Evolutionary conservation across 306 rosid species (phyloP).

Genomic region (Prinsepia uniflora): DNA sequence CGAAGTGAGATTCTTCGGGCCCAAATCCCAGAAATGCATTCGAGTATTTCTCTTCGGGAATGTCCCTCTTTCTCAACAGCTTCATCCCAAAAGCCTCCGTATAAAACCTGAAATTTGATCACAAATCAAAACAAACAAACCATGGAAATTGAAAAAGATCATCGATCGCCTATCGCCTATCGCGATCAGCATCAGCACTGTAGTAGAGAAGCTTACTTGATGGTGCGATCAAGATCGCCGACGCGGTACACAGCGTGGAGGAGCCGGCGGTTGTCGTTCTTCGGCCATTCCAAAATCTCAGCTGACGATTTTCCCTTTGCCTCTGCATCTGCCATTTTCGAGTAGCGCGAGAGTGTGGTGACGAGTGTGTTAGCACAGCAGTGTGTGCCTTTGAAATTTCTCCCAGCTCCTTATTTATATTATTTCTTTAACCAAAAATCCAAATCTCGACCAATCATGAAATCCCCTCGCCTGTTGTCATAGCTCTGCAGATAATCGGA

Average conservation of each 20-base stretch:
- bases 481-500: background rate
- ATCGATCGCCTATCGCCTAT: background rate
- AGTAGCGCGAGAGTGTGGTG: background rate
- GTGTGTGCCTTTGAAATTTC: background rate
- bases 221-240: constrained; percentile 94
- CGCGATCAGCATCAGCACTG: background rate
- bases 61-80: constrained; percentile 72
- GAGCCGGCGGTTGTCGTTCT: constrained; percentile 78
- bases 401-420: background rate
- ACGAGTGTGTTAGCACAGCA: background rate
- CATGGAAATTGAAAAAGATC: background rate
- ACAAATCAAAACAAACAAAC: too few species aligned
- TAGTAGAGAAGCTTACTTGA: constrained; percentile 48
- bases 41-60: constrained; percentile 84
- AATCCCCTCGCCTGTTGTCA: too few species aligned
- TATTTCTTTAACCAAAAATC: background rate
- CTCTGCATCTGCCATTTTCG: constrained; percentile 69
- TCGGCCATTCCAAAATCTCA: constrained; percentile 79
- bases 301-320: constrained; percentile 36
- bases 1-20: constrained; percentile 69
- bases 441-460: background rate
- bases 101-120: constrained; percentile 50
- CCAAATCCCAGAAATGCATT: constrained; percentile 95
- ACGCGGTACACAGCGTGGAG: constrained; percentile 95
- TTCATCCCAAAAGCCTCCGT: constrained; percentile 89